Base-by-base conservation (phyloP, 2,329 filamentous ascomycete species). In the Geosmithia putterillii region DNA sequence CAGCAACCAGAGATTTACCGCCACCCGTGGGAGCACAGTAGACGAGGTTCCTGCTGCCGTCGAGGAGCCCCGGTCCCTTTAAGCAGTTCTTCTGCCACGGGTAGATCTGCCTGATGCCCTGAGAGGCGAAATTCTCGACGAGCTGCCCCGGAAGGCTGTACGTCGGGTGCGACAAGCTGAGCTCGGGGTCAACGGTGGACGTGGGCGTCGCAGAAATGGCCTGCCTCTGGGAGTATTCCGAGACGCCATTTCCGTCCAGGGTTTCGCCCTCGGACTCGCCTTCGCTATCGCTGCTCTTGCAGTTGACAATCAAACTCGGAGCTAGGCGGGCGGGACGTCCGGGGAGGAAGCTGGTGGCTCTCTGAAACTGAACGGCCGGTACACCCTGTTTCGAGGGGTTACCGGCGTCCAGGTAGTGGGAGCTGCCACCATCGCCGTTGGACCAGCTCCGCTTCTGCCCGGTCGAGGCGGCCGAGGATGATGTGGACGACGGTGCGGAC, bases 11-110 rank as follows among this genome's bases (percentile, higher is more conserved):
- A 7, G 81, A 86, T 60, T 88, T 87, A 15, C 84, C 84, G 36
- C 83, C 83, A 4, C 83, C 83, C 0, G 84, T 88, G 0, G 84
- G 84, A 7, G 84, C 84, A 38, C 79, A 84, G 55, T 88, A 89
- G n/a, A 88, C 79, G 9, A 89, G 66, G 51, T 86, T 87, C 48
- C 70, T 76, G 42, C 75, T 66, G 15, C 83, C 83, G 6, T 65
- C 58, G 12, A 89, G 64, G 17, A 87, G 66, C 0, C 82, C 81
- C 3, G 75, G 76, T 0, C 78, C 77, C 43, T 82, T 66, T 7
- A 89, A 67, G 53, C 84, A 89, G 45, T 79, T 77, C 42, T 82
- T 82, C 59, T 88, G 84, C 84, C 84, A 89, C 2, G 81, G 80
- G 52, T 88, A 88, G 46, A 88, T 88, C 49, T 72, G 74, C 36